Conservation (phyloP, 352 stramenopile species). For the Globisporangium uncinulatum region DNA sequence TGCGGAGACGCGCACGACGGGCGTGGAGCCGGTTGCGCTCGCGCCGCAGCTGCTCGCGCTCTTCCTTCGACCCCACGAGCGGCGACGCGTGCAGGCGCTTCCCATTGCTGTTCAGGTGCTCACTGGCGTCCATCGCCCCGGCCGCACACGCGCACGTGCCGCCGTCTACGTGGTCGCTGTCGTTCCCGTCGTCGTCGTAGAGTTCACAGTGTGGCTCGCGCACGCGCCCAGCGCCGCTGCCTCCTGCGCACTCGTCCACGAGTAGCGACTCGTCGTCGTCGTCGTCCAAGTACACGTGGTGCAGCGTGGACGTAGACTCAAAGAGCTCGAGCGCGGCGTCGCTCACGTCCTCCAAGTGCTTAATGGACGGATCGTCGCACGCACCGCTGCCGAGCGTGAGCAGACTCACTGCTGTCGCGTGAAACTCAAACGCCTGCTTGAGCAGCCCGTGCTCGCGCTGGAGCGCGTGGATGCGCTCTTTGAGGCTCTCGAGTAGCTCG, state of each 20-base stretch:
- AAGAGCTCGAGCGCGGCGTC: slow-evolving; percentile 32
- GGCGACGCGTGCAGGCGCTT: slow-evolving; percentile 30
- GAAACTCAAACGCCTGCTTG: slow-evolving; percentile 74
- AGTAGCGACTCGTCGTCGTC: slow-evolving; percentile 22
- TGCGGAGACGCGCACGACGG: slow-evolving; percentile 61
- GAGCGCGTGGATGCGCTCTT: slow-evolving; percentile 57
- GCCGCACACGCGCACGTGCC: slow-evolving; percentile 8
- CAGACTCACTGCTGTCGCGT: slow-evolving; percentile 62
- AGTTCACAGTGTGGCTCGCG: slow-evolving; percentile 45
- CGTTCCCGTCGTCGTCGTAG: slow-evolving; percentile 22
- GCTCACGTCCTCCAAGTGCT: slow-evolving; percentile 47
- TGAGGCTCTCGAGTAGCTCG: slow-evolving; percentile 68
- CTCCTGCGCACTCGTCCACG: slow-evolving; percentile 7
- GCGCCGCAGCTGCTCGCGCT: slow-evolving; percentile 62
- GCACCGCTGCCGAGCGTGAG: slow-evolving; percentile 35
- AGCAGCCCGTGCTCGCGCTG: slow-evolving; percentile 56
- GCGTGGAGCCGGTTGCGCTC: slow-evolving; percentile 75
- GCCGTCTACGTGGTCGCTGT: slow-evolving; percentile 11
- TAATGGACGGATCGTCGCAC: slow-evolving; percentile 32
- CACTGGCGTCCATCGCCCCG: slow-evolving; percentile 11
- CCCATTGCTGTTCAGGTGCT: slow-evolving; percentile 26
- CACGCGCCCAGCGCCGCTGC: background rate
- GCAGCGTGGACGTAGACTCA: slow-evolving; percentile 29
- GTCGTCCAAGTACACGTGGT: slow-evolving; percentile 20
- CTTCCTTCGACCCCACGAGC: slow-evolving; percentile 53